phyloP scores from a whole-genome alignment of 2,329 filamentous ascomycete genomes.

The Colletotrichum graminicola region DNA sequence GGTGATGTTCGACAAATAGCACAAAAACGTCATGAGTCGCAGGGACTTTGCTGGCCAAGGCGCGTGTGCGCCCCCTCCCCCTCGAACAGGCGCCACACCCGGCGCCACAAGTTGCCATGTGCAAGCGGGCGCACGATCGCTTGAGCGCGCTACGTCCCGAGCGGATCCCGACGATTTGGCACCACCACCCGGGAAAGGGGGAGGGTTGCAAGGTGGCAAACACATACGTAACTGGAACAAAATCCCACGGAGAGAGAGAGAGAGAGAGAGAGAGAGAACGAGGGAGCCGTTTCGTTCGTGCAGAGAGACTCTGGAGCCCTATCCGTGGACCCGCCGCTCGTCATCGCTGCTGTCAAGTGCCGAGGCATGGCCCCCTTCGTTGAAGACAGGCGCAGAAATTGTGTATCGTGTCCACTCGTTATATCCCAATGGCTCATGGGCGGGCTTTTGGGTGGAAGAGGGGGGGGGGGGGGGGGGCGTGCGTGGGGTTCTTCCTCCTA shows the following conservation, averaged over 20 bases:
- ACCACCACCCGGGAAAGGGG: not conserved
- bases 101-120: constrained; percentile 12
- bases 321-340: not conserved
- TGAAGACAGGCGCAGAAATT: constrained; percentile 3
- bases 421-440: not conserved
- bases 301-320: constrained; percentile 12
- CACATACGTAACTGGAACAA: not conserved
- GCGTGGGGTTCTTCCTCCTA: too few species aligned
- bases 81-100: not conserved
- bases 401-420: not conserved
- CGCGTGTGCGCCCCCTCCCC: too few species aligned
- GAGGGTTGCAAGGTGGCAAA: constrained; percentile 32
- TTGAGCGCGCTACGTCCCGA: constrained; percentile 32
- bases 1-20: not conserved
- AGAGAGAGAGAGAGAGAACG: not conserved
- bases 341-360: constrained; percentile 8
- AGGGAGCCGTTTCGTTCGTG: not conserved
- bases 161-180: constrained; percentile 36
- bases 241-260: not conserved
- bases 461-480: too few species aligned
- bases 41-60: not conserved
- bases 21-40: not conserved
- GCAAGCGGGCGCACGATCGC: constrained; percentile 34
- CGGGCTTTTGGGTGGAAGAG: too few species aligned
- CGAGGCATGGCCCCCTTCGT: constrained; percentile 8